Evolutionary conservation across 495 filamentous ascomycete species (phyloP).

Genomic region (Acidomyces sp.): DNA sequence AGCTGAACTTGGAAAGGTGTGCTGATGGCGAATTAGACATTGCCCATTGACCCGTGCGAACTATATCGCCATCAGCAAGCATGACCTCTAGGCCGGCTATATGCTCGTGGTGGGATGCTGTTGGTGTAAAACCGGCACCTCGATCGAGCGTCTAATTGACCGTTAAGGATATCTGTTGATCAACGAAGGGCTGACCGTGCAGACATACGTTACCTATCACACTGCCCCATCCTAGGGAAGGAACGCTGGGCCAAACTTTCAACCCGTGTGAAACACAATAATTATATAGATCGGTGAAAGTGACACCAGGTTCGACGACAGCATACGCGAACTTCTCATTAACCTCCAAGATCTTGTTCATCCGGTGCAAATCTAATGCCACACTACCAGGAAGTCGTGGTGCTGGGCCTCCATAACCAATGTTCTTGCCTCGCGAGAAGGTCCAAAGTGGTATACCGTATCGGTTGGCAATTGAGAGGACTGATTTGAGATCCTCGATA

Average conservation of each 20-base stretch:
- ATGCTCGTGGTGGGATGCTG: constrained; percentile 21
- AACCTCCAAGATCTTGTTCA: constrained; percentile 2
- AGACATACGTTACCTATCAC: constrained; percentile 19
- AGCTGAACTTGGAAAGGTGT: not conserved
- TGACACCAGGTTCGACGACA: constrained; percentile 21
- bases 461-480: not conserved
- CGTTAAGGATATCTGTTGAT: no score
- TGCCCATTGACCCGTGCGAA: constrained; percentile 22
- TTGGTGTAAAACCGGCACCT: constrained; percentile 22
- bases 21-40: constrained; percentile 17
- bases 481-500: not conserved
- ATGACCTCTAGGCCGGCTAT: constrained; percentile 22
- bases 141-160: constrained; percentile 16
- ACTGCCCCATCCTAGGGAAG: constrained; percentile 22
- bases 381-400: not conserved
- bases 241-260: constrained; percentile 21
- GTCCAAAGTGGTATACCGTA: constrained; percentile 1
- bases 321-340: constrained; percentile 19
- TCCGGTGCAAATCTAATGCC: not conserved
- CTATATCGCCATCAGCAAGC: constrained; percentile 21
- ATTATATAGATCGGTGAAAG: constrained; percentile 21
- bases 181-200: no score
- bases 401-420: constrained; percentile 8
- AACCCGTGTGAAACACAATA: constrained; percentile 19
- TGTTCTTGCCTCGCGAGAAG: constrained; percentile 2